These are phyloP conservation scores for Aspergillus sp. DNA, from an alignment of 2,329 filamentous ascomycete species.

Conservation along the genomic window DNA sequence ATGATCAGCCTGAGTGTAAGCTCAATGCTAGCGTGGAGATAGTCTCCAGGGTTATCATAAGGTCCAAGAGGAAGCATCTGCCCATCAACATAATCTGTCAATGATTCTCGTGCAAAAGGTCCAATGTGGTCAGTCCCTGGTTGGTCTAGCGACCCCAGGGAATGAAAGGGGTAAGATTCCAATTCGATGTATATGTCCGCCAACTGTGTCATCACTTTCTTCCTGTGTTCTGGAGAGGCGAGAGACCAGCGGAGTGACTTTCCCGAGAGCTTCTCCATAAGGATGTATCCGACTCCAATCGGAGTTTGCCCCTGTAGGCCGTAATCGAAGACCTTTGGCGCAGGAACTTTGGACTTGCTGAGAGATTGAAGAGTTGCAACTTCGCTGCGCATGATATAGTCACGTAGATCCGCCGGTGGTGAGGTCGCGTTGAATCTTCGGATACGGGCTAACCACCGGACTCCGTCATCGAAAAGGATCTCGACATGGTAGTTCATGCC, in stretches of 20 bases:
- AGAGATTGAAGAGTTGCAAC: conserved; percentile 44
- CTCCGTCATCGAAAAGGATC: conserved; percentile 44
- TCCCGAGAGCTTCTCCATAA: conserved; percentile 45
- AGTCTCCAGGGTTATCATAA: conserved; percentile 37
- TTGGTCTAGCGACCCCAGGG: conserved; percentile 36
- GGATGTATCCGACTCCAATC: conserved; percentile 42
- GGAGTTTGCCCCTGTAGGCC: conserved; percentile 32
- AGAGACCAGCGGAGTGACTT: conserved; percentile 38
- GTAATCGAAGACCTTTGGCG: conserved; percentile 41
- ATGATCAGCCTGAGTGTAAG: conserved; percentile 41
- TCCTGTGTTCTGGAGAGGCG: conserved; percentile 32
- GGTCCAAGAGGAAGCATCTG: conserved; percentile 31
- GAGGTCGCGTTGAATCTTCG: conserved; percentile 43
- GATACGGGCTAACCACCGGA: conserved; percentile 45
- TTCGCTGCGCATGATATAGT: conserved; percentile 40
- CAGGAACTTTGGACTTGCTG: conserved; percentile 33
- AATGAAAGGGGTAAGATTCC: conserved; percentile 34
- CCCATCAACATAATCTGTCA: conserved; percentile 32
- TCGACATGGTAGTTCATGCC: conserved; percentile 48
- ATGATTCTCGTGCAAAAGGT: conserved; percentile 39
- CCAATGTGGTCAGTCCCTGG: conserved; percentile 29
- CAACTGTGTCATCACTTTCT: conserved; percentile 38
- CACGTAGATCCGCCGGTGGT: conserved; percentile 30
- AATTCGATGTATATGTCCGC: conserved; percentile 43
- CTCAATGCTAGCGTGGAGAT: conserved; percentile 32